Percentiles rank a stretch among this genome's conserved stretches.
Evolutionary conservation across 352 stramenopile genomes (phyloP).

Genomic region (Globisporangium parvum): DNA sequence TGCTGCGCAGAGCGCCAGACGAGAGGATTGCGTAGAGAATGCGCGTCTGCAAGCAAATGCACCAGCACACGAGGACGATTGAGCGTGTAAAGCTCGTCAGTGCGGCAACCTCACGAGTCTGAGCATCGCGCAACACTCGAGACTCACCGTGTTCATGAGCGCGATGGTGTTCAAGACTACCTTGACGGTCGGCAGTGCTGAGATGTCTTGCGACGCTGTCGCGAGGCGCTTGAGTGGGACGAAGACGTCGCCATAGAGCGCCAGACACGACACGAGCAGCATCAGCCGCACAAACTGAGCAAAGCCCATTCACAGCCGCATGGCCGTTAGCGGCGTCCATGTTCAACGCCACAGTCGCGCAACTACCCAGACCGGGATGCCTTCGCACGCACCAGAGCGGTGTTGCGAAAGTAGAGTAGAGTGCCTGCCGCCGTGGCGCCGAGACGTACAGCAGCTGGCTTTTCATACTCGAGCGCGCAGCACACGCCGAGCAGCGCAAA

Average conservation of each 20-base stretch:
- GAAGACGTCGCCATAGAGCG: constrained; percentile 55
- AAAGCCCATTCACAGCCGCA: too few species aligned
- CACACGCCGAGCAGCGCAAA: constrained; percentile 28
- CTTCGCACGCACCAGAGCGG: constrained; percentile 28
- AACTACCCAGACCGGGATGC: too few species aligned
- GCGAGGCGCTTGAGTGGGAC: constrained; percentile 26
- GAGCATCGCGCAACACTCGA: background rate
- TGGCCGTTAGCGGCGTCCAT: background rate
- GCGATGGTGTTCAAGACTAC: constrained; percentile 32
- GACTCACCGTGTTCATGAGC: constrained; percentile 31
- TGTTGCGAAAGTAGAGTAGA: constrained; percentile 65
- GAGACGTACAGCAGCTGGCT: constrained; percentile 39
- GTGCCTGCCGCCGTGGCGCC: constrained; percentile 18
- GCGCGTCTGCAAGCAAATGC: constrained; percentile 15
- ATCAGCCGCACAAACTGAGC: constrained; percentile 51
- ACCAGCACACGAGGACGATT: background rate
- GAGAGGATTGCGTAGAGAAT: constrained; percentile 29
- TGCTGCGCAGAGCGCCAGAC: constrained; percentile 19
- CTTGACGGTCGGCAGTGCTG: constrained; percentile 12
- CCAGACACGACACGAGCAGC: constrained; percentile 44
- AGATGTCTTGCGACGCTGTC: constrained; percentile 4
- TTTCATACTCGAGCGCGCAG: constrained; percentile 47
- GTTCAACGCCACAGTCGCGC: too few species aligned
- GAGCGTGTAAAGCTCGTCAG: background rate
- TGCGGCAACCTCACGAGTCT: background rate